Conservation (phyloP, 129 eudicot genomes). For the Escallonia herrerae region DNA sequence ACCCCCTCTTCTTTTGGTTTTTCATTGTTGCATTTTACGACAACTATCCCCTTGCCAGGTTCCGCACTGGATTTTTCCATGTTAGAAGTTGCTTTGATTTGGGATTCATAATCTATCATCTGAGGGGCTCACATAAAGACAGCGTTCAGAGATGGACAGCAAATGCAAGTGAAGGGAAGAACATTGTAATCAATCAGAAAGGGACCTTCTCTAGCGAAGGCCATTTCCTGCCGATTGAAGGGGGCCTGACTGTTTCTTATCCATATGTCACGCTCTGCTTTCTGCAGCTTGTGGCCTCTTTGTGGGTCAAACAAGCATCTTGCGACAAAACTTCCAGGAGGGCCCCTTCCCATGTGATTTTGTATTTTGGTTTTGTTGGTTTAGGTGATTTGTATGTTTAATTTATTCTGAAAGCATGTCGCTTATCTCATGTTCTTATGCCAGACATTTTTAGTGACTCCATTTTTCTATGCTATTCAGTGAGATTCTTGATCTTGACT, state of each 20-base stretch:
- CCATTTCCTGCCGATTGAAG: constrained; percentile 1
- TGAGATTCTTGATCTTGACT: too few species aligned
- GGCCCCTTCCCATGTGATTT: constrained; percentile 7
- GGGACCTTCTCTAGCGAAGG: not conserved
- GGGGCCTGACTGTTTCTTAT: not conserved
- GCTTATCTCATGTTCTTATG: not conserved
- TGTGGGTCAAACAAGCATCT: constrained; percentile 13
- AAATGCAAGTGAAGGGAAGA: not conserved
- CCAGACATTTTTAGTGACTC: too few species aligned
- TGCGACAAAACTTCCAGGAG: not conserved
- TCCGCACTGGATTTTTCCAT: too few species aligned
- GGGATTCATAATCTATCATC: too few species aligned
- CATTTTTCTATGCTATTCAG: too few species aligned
- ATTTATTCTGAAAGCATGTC: not conserved
- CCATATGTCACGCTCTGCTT: constrained; percentile 1
- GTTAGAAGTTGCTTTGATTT: too few species aligned
- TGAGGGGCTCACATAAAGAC: too few species aligned
- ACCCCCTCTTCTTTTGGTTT: too few species aligned
- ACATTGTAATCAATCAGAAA: not conserved
- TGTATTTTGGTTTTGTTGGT: not conserved
- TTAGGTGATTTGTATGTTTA: not conserved
- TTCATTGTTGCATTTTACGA: too few species aligned
- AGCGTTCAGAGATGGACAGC: not conserved
- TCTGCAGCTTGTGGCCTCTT: not conserved
- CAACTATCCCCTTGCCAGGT: too few species aligned